phyloP scores from a whole-genome alignment of 768 basidiomycete genomes.

The Thelephora aurantiotincta region DNA sequence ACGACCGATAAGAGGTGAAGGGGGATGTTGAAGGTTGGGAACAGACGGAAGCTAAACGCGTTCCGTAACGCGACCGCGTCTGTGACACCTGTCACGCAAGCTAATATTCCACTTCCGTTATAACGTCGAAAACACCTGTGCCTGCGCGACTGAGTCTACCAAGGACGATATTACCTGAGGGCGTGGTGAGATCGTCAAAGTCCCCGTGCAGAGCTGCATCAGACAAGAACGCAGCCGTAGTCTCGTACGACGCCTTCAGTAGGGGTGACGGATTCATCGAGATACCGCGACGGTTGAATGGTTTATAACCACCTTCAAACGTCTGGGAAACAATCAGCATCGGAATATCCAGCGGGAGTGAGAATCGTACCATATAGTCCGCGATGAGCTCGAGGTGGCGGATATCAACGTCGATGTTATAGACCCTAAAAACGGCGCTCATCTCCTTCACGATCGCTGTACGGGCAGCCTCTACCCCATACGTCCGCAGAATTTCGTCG shows the following conservation, averaged over 20 bases:
- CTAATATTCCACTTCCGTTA: conserved; percentile 14
- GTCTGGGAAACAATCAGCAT: conserved; percentile 39
- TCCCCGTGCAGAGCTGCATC: conserved; percentile 89
- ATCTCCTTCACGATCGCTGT: conserved; percentile 85
- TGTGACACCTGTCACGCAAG: not conserved
- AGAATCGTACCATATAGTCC: conserved; percentile 84
- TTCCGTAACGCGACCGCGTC: not conserved
- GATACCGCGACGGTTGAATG: conserved; percentile 94
- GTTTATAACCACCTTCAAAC: conserved; percentile 94
- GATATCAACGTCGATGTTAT: conserved; percentile 90
- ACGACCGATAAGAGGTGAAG: not conserved
- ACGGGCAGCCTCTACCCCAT: conserved; percentile 95
- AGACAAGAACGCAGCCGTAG: conserved; percentile 84
- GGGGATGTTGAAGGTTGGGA: not conserved
- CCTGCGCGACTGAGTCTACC: conserved; percentile 82
- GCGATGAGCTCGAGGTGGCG: conserved; percentile 95
- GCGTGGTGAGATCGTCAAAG: conserved; percentile 83
- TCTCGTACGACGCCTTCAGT: conserved; percentile 95
- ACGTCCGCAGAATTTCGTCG: conserved; percentile 78
- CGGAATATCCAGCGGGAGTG: not conserved
- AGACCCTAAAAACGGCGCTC: conserved; percentile 81
- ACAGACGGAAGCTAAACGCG: not conserved
- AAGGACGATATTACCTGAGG: conserved; percentile 84
- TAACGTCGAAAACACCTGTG: conserved; percentile 89
- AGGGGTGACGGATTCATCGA: conserved; percentile 89